phyloP scores from a whole-genome alignment of 257 asterid genomes.

The Haberlea rhodopensis region DNA sequence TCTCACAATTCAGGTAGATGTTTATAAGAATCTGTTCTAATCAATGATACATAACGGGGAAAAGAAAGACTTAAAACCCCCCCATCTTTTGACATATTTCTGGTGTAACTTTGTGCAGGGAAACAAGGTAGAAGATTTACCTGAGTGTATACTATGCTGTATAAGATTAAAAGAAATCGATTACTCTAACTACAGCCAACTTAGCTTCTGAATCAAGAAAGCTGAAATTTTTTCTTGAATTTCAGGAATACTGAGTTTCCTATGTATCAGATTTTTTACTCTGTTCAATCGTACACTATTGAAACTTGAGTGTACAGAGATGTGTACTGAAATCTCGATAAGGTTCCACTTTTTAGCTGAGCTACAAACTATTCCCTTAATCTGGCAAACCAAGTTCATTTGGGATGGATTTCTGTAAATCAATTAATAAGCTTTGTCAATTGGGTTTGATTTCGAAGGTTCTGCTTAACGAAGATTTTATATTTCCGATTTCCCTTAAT shows the following conservation, averaged over 20 bases:
- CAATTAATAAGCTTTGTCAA: too few relatives aligned
- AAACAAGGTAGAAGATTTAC: constrained; percentile 93
- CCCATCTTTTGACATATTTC: constrained; percentile 18
- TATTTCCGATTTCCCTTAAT: too few relatives aligned
- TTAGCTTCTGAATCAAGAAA: too few relatives aligned
- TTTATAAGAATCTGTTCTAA: too few relatives aligned
- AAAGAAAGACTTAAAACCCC: background rate
- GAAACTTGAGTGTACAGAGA: constrained; percentile 37
- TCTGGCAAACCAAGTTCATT: too few relatives aligned
- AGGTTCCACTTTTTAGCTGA: too few relatives aligned
- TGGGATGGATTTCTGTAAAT: too few relatives aligned
- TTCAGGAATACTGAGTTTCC: constrained; percentile 19
- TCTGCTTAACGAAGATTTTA: too few relatives aligned
- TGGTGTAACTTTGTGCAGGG: too few relatives aligned
- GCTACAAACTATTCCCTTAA: too few relatives aligned
- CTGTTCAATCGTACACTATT: constrained; percentile 27
- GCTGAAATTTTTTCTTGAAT: too few relatives aligned
- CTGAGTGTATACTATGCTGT: constrained; percentile 80
- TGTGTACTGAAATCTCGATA: constrained; percentile 22
- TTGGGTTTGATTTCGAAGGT: too few relatives aligned
- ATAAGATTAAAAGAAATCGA: constrained; percentile 70
- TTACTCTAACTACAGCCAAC: constrained; percentile 49
- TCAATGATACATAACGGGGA: background rate
- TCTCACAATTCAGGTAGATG: constrained; percentile 86
- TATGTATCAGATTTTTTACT: constrained; percentile 10